phyloP scores from a whole-genome alignment of 2,329 filamentous ascomycete species.

The Thielaviopsis ethacetica region DNA sequence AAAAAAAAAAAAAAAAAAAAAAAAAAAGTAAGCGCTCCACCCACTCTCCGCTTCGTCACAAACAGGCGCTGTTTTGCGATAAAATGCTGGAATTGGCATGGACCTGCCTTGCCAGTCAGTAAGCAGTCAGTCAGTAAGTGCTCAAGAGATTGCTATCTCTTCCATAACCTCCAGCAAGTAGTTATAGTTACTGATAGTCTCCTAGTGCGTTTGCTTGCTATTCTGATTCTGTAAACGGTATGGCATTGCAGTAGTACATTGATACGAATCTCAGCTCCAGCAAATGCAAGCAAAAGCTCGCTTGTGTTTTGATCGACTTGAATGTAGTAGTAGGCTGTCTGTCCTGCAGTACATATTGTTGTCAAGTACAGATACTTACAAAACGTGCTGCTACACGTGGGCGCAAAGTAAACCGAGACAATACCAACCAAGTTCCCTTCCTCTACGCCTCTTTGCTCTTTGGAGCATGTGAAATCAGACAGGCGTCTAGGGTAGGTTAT shows the following conservation, averaged over 20 bases:
- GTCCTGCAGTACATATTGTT: no score
- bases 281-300: no score
- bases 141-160: background rate
- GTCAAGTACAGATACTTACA: no score
- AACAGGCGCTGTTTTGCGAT: background rate
- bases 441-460: no score
- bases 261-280: no score
- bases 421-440: background rate
- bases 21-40: background rate
- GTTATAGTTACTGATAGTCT: no score
- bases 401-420: background rate
- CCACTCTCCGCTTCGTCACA: background rate
- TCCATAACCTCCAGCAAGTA: no score
- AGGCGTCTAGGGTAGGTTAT: background rate
- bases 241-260: no score
- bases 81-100: background rate
- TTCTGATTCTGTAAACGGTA: no score
- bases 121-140: background rate
- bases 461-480: background rate
- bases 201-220: no score
- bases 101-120: background rate
- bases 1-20: background rate
- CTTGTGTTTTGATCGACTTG: no score
- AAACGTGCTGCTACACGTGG: background rate
- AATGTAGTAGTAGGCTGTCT: no score